phyloP scores from a whole-genome alignment of 139 green algal genomes.

The Volvox africanus region DNA sequence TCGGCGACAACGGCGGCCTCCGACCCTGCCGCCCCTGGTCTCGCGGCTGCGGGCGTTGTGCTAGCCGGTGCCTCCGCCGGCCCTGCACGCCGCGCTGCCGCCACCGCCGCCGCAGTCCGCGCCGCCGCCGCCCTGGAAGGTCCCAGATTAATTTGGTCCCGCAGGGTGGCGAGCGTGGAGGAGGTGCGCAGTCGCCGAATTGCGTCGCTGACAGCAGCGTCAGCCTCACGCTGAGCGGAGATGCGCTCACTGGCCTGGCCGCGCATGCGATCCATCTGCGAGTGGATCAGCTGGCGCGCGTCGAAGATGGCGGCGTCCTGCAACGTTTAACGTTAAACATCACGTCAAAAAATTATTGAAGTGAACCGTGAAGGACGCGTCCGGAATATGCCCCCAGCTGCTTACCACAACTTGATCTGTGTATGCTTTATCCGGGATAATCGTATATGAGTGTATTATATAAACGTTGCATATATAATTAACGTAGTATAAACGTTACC shows the following conservation, averaged over 20 bases:
- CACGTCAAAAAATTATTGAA: too few relatives aligned
- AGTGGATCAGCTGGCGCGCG: slow-evolving; percentile 10
- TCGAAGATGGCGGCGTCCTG: slow-evolving; percentile 44
- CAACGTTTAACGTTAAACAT: background rate
- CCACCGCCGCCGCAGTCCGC: background rate
- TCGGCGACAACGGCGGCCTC: background rate
- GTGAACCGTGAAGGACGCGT: too few relatives aligned
- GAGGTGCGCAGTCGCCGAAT: slow-evolving; percentile 36
- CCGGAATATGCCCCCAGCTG: too few relatives aligned
- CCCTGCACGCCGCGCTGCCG: background rate
- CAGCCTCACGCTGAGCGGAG: slow-evolving; percentile 30
- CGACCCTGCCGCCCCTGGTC: background rate
- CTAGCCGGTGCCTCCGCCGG: background rate
- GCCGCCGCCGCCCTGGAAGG: slow-evolving; percentile 1
- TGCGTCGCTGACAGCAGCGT: slow-evolving; percentile 2
- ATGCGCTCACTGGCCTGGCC: slow-evolving; percentile 19
- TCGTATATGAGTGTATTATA: too few relatives aligned
- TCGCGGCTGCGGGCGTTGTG: background rate
- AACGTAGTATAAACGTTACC: too few relatives aligned
- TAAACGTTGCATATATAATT: too few relatives aligned
- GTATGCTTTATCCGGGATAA: too few relatives aligned
- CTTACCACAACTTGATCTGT: too few relatives aligned
- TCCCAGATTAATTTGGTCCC: slow-evolving; percentile 20
- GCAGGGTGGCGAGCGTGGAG: slow-evolving; percentile 10
- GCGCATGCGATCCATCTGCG: slow-evolving; percentile 23